Base-by-base conservation (phyloP, 169 alveolate species). In the Eimeria tenella region DNA sequence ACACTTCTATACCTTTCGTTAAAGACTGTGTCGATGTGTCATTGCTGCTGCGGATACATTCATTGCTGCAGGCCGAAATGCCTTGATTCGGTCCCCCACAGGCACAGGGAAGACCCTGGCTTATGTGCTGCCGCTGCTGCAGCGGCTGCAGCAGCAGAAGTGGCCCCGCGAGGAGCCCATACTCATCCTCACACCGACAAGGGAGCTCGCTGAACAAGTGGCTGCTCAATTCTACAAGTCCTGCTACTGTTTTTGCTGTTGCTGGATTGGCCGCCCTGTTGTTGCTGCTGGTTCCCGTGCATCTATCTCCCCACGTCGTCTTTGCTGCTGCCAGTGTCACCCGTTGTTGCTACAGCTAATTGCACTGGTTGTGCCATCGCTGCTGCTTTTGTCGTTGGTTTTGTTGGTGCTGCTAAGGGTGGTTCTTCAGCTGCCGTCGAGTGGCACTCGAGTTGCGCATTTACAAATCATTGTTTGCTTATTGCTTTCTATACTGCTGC, bases 201-300 rank as follows among this genome's bases (percentile, higher is more conserved):
- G 99, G 93, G 99, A 98, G 95, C 96, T 98, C 62, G 99, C 98
- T 15, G 97, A 97, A 58, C 98, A 98, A 91, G 97, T 97, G 63
- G 95, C 97, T 68, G 77, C 77, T 8, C 77, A 68, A 23, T 68
- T 68, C 77, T 68, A 68, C 31, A 11, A 23, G 77, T 68, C 11
- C 77, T 0, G 68, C 68, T 58, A 13, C 68, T 10, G 68, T 17
- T 13, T 58, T 10, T 58, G 49, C n/a, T 68, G n/a, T 3, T 68
- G 77, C 77, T 68, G n/a, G 49, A 3, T 11, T 58, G 68, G 31
- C 77, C n/a, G 77, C 77, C 77, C 31, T 68, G 77, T 23, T n/a
- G 77, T 23, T 17, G n/a, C 77, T 68, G 77, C 77, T 58, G 49
- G n/a, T 68, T 0, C n/a, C 4, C 13, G 13, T 68, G 49, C 77